Evolutionary conservation across 495 filamentous ascomycete genomes (phyloP), one percentile per base, ranked within the genome.

Genomic region (Aspergillus wentii): DNA sequence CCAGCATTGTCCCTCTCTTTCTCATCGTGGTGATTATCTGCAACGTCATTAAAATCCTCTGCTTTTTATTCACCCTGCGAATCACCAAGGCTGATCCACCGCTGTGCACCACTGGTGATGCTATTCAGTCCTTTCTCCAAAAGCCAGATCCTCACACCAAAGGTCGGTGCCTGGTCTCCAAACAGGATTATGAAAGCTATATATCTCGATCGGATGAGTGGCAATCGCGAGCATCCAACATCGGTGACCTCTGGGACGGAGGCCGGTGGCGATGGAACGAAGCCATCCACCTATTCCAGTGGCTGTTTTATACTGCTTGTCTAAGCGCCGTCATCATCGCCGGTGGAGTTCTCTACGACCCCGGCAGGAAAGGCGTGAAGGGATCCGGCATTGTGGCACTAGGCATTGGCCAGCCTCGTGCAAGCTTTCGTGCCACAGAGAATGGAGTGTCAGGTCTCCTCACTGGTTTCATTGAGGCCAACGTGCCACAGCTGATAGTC

Each of bases 31-130:
- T 25, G 5, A 25, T 25, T 25, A 25, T 25, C 10, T 25, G 22
- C 22, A 25, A 25, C 10, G 22, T 25, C 22, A 25, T 25, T 10
- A 25, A 25, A 25, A 5, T 25, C 6, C 6, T 25, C 22, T 25
- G 22, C 22, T 25, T 25, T 25, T 6, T 25, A 10, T 25, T 5
- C 10, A 10, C 22, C 10, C 22, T 25, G 10, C 10, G 10, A 6
- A 25, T 25, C 6, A 25, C 22, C 6, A 25, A 25, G 22, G 6
- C 5, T 6, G 5, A 10, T 25, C 22, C 5, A 25, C 22, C 22
- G 6, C 22, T 25, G 6, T 25, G 22, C 22, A 78, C 68, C 1
- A 35, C 76, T 0, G 77, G 77, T 7, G 74, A 81, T 52, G 71
- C 74, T 3, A 48, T 79, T 6, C 44, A 54, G 5, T 69, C 61